Conservation (phyloP, 2,329 filamentous ascomycete species). For the Tolypocladium sp. region DNA sequence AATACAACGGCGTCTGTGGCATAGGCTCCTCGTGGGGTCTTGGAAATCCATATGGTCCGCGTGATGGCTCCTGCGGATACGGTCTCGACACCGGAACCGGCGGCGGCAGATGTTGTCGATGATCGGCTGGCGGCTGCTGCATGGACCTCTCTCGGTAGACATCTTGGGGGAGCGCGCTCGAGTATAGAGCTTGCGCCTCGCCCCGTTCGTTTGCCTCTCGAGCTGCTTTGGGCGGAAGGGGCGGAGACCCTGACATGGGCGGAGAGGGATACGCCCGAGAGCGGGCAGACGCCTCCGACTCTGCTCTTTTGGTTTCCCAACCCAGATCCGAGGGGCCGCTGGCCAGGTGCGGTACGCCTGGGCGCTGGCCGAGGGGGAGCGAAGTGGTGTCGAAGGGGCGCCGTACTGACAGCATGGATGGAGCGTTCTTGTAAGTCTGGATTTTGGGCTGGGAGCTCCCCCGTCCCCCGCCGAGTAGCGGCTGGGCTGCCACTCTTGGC, state of each 20-base stretch:
- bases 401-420: slow-evolving; percentile 47
- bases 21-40: slow-evolving; percentile 12
- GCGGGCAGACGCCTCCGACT: slow-evolving; percentile 42
- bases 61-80: slow-evolving; percentile 16
- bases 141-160: slow-evolving; percentile 34
- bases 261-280: slow-evolving; percentile 59
- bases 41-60: slow-evolving; percentile 15
- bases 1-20: slow-evolving; percentile 12
- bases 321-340: slow-evolving; percentile 38
- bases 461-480: background rate
- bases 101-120: slow-evolving; percentile 13
- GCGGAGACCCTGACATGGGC: slow-evolving; percentile 65
- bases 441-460: slow-evolving; percentile 22
- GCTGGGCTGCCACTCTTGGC: background rate
- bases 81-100: slow-evolving; percentile 14
- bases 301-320: slow-evolving; percentile 40
- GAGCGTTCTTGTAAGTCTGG: slow-evolving; percentile 24
- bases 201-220: slow-evolving; percentile 47
- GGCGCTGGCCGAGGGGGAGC: slow-evolving; percentile 47
- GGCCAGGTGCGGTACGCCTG: slow-evolving; percentile 45
- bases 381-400: slow-evolving; percentile 31
- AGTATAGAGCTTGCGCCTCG: slow-evolving; percentile 33
- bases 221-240: slow-evolving; percentile 48
- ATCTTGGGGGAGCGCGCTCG: slow-evolving; percentile 35
- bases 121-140: slow-evolving; percentile 13